Evolutionary conservation across 331 rosid genomes (phyloP), one percentile per base, ranked within the genome.

Genomic region (Telfairia occidentalis): DNA sequence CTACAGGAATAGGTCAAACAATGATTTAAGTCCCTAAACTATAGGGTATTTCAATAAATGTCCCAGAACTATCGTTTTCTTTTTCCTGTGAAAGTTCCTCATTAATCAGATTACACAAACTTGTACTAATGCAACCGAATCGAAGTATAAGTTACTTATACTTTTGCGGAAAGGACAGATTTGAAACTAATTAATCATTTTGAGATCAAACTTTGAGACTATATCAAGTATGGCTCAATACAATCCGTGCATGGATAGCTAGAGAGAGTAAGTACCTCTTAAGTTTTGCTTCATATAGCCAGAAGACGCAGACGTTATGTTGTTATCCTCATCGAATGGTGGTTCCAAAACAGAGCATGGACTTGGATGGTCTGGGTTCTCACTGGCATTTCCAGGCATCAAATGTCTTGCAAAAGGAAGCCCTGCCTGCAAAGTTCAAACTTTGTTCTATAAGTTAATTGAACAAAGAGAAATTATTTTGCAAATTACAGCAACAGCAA

Each of bases 301-400:
- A 48, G 81, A 81, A 32, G 85, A 78, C 7, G 78, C 85, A 4
- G 60, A 86, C 74, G 83, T 75, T 32, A 71, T 74, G 63, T 72
- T 85, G 40, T 86, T 90, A 82, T 85, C 80, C 59, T 90, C 92
- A 71, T 89, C 90, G 64, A 90, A 87, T 67, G 85, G 84, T 61
- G 90, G 86, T 64, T 86, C 92, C 53, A 95, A 87, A 75, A 92
- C 97, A 77, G 99, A 95, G 80, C 87, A 80, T 65, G 97, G 97
- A 88, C 97, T 88, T 3, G 97, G 96, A 82, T 87, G 92, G 65
- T 91, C 92, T 65, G 75, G 96, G 77, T 87, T 89, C 75, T 88
- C 92, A 2, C 80, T 71, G 63, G 81, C 75, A 77, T 49, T 76
- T 70, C 86, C 88, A 52, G 82, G 83, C 76, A 67, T 59, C 78